These are phyloP conservation scores for Colletotrichum orchidophilum DNA, from an alignment of 2,329 filamentous ascomycete genomes.

Conservation along the genomic window DNA sequence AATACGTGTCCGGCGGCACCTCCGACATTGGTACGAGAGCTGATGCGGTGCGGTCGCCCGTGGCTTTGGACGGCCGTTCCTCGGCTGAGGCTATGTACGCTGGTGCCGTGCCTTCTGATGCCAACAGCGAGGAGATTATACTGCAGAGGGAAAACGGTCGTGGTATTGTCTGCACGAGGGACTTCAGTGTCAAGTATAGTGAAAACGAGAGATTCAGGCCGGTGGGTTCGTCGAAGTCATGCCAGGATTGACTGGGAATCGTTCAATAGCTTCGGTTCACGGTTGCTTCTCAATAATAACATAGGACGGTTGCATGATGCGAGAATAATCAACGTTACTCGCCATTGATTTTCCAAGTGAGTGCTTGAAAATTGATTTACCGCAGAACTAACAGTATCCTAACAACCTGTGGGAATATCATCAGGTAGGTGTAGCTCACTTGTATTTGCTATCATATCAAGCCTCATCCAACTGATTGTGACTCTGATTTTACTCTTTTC, in stretches of 20 bases:
- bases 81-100: neutral
- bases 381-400: too few relatives aligned
- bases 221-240: neutral
- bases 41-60: neutral
- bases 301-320: too few relatives aligned
- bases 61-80: neutral
- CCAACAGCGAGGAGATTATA: constrained; percentile 21
- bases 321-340: too few relatives aligned
- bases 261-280: too few relatives aligned
- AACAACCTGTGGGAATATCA: too few relatives aligned
- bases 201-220: neutral
- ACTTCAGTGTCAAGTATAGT: constrained; percentile 12
- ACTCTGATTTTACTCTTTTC: too few relatives aligned
- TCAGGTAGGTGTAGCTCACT: too few relatives aligned
- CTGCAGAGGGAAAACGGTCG: neutral
- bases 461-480: too few relatives aligned
- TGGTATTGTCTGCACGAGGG: neutral
- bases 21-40: neutral
- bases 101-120: neutral
- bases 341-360: too few relatives aligned
- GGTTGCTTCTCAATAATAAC: too few relatives aligned
- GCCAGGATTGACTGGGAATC: neutral
- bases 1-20: neutral
- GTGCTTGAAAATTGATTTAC: too few relatives aligned
- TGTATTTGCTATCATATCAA: too few relatives aligned